Conservation (phyloP, 768 basidiomycete species). For the Rhodocollybia butyracea region DNA sequence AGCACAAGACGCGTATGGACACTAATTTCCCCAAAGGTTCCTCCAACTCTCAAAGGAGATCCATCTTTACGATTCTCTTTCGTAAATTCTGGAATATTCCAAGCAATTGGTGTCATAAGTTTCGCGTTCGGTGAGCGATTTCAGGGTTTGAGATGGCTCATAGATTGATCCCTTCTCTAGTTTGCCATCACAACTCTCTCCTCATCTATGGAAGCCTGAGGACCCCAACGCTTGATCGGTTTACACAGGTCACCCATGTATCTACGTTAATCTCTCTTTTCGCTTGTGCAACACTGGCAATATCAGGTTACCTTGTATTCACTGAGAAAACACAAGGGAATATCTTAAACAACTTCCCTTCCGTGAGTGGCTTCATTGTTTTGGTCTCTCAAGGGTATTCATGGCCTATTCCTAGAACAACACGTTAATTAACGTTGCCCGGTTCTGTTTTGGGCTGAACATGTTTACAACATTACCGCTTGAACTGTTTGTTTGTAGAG, state of each 20-base stretch:
- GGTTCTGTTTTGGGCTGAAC: slow-evolving; percentile 91
- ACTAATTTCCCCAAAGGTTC: no score
- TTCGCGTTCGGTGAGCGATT: slow-evolving; percentile 68
- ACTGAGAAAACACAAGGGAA: slow-evolving; percentile 95
- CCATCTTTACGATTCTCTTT: slow-evolving; percentile 71
- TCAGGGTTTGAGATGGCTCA: background rate
- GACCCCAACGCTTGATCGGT: slow-evolving; percentile 93
- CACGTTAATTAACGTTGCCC: slow-evolving; percentile 90
- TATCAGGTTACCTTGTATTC: slow-evolving; percentile 85
- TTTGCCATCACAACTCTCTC: slow-evolving; percentile 97
- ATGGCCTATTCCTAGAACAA: slow-evolving; percentile 49
- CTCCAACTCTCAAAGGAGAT: slow-evolving; percentile 73
- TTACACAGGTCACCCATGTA: slow-evolving; percentile 88
- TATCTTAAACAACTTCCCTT: slow-evolving; percentile 91
- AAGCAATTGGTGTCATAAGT: slow-evolving; percentile 96
- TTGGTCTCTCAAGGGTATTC: background rate
- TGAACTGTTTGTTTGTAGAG: slow-evolving; percentile 95
- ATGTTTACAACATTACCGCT: slow-evolving; percentile 98
- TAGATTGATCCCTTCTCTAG: slow-evolving; percentile 27
- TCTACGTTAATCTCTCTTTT: slow-evolving; percentile 83
- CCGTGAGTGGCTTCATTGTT: slow-evolving; percentile 34
- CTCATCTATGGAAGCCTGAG: slow-evolving; percentile 92
- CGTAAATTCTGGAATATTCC: slow-evolving; percentile 79
- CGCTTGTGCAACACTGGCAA: slow-evolving; percentile 79
- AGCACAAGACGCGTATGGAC: no score